Conservation (phyloP, 169 alveolate species). For the Fabrea salina region DNA sequence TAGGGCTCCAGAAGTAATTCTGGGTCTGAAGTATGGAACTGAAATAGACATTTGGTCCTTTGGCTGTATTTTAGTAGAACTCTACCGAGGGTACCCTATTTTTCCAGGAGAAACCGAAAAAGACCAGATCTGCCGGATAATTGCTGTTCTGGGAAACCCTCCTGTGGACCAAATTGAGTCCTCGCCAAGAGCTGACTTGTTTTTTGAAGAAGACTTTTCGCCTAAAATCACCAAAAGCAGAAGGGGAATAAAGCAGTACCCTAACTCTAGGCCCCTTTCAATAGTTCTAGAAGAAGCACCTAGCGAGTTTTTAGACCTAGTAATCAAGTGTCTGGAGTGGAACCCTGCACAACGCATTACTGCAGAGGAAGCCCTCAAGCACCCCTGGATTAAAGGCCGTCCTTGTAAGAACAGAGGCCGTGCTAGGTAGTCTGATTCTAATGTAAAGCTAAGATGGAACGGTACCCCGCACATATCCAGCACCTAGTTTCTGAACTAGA, state of each 20-base stretch:
- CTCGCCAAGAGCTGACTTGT: not conserved
- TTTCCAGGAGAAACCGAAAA: conserved; percentile 68
- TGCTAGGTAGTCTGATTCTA: too few species aligned
- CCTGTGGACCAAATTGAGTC: not conserved
- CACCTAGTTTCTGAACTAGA: not conserved
- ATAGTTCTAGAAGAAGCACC: conserved; percentile 44
- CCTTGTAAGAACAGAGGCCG: conserved; percentile 31
- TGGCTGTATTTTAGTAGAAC: conserved; percentile 94
- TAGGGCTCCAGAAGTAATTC: conserved; percentile 97
- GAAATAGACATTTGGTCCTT: conserved; percentile 96
- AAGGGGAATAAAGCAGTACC: not conserved
- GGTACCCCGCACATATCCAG: not conserved
- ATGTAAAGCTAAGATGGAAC: too few species aligned
- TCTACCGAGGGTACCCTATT: conserved; percentile 94
- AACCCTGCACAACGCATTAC: conserved; percentile 1
- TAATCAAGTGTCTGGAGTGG: conserved; percentile 44
- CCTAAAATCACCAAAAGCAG: not conserved
- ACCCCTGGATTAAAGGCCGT: conserved; percentile 56
- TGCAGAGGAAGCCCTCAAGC: conserved; percentile 16
- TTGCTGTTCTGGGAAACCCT: not conserved
- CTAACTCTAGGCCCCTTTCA: not conserved
- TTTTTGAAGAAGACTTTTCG: not conserved
- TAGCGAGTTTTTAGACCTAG: conserved; percentile 51
- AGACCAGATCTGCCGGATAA: not conserved
- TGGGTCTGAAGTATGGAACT: conserved; percentile 89